phyloP scores from a whole-genome alignment of 768 basidiomycete species.

The Xerocomellus chrysenteron region DNA sequence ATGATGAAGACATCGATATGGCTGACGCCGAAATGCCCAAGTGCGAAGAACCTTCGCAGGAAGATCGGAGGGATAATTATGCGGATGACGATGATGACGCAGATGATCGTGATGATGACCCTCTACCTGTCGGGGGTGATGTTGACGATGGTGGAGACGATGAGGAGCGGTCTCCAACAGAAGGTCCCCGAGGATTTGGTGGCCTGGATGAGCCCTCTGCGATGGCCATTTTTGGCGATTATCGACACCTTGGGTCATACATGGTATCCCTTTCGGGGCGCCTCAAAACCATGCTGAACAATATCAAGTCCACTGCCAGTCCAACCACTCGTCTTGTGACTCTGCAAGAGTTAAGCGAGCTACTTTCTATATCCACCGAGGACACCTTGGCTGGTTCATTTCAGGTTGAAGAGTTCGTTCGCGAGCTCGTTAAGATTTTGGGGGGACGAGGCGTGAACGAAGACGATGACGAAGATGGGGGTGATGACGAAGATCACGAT shows the following conservation, averaged over 20 bases:
- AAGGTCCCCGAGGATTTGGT: slow-evolving; percentile 41
- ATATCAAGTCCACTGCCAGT: slow-evolving; percentile 82
- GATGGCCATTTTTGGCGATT: slow-evolving; percentile 83
- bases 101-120: slow-evolving; percentile 51
- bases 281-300: slow-evolving; percentile 86
- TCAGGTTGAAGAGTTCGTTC: slow-evolving; percentile 87
- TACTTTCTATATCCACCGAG: slow-evolving; percentile 95
- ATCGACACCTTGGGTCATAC: slow-evolving; percentile 86
- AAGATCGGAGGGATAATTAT: slow-evolving; percentile 45
- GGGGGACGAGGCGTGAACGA: slow-evolving; percentile 72
- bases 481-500: slow-evolving; percentile 64
- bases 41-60: slow-evolving; percentile 43
- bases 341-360: slow-evolving; percentile 90
- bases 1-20: slow-evolving; percentile 79
- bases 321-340: slow-evolving; percentile 85
- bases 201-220: slow-evolving; percentile 69
- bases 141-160: slow-evolving; percentile 44
- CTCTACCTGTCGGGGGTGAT: slow-evolving; percentile 46
- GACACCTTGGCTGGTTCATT: slow-evolving; percentile 97
- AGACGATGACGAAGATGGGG: slow-evolving; percentile 71
- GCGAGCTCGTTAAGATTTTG: slow-evolving; percentile 88
- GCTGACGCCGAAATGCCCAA: slow-evolving; percentile 57
- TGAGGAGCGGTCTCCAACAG: slow-evolving; percentile 35
- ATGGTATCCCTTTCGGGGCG: slow-evolving; percentile 87
- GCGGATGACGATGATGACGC: slow-evolving; percentile 41